Evolutionary conservation across 768 basidiomycete genomes (phyloP), one percentile per base, ranked within the genome.

Genomic region (Pholiota conissans): DNA sequence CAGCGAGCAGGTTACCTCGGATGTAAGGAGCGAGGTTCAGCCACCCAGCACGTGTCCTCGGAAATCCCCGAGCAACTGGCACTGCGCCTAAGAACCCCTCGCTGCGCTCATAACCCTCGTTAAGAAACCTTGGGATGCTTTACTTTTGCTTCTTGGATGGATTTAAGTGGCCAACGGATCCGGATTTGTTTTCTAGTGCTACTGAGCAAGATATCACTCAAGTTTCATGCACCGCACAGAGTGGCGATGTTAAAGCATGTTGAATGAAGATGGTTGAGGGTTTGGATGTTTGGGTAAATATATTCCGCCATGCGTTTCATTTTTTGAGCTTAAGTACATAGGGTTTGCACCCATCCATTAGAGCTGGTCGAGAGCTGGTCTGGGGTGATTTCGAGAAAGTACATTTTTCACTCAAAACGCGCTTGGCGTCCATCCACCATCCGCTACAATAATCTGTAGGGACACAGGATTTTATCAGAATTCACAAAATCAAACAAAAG

Each of bases 381-480:
- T n/a, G n/a, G n/a, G n/a, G n/a, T n/a, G n/a, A n/a, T n/a, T n/a
- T n/a, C n/a, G n/a, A n/a, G n/a, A n/a, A n/a, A n/a, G n/a, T n/a
- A n/a, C n/a, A n/a, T n/a, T n/a, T 28, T 14, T 14, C 6, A 22
- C 32, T 62, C 35, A 79, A 45, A 78, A 75, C 0, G 73, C 76
- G n/a, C 74, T 72, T 3, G 74, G 65, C 3, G 78, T 78, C 72
- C 69, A 67, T 0, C 80, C 80, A 16, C 79, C 80, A 58, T 82
- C 80, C 1, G 74, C 78, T 0, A 76, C 77, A 35, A 80, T 70
- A 32, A 80, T 77, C 79, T 82, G 48, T 18, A 26, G 10, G 34
- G 9, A n/a, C 26, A 1, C 32, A 24, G 27, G 14, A n/a, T n/a
- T 50, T 40, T 50, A 1, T 30, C 20, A 30, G n/a, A 22, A 14